Evolutionary conservation across 257 asterid species (phyloP).

Genomic region (Paulownia fortunei): DNA sequence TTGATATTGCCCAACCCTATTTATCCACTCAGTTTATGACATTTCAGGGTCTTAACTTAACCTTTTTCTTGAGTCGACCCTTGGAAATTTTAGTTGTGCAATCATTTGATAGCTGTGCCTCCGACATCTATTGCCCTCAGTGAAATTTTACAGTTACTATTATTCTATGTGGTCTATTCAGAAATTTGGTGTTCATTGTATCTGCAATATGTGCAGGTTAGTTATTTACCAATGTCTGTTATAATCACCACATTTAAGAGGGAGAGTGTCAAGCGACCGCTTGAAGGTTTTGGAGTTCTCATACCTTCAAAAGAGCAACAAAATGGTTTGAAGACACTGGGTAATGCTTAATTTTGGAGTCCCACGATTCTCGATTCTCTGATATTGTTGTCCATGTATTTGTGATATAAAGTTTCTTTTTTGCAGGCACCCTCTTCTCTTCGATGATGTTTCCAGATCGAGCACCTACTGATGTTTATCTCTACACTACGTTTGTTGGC

Average conservation of each 20-base stretch:
- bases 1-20: too few species aligned
- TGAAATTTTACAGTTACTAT: conserved; percentile 2
- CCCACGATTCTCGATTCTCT: conserved; percentile 25
- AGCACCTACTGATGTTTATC: conserved; percentile 78
- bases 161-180: conserved; percentile 11
- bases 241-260: conserved; percentile 77
- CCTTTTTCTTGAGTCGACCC: too few species aligned
- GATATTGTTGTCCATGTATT: conserved; percentile 25
- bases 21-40: too few species aligned
- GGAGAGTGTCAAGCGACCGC: conserved; percentile 77
- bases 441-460: conserved; percentile 98
- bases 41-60: too few species aligned
- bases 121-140: background rate
- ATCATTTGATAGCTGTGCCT: conserved; percentile 1
- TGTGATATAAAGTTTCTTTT: conserved; percentile 25
- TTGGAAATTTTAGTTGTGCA: background rate
- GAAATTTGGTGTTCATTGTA: conserved; percentile 30
- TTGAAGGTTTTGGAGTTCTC: conserved; percentile 98
- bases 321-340: conserved; percentile 81
- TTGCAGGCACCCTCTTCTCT: conserved; percentile 90
- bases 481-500: conserved; percentile 90
- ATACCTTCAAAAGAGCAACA: conserved; percentile 88
- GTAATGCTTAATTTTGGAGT: conserved; percentile 46
- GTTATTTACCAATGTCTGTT: conserved; percentile 80
- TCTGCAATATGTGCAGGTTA: conserved; percentile 54